Evolutionary conservation across 805 yeast genomes (phyloP).

Genomic region (Candida koratica): DNA sequence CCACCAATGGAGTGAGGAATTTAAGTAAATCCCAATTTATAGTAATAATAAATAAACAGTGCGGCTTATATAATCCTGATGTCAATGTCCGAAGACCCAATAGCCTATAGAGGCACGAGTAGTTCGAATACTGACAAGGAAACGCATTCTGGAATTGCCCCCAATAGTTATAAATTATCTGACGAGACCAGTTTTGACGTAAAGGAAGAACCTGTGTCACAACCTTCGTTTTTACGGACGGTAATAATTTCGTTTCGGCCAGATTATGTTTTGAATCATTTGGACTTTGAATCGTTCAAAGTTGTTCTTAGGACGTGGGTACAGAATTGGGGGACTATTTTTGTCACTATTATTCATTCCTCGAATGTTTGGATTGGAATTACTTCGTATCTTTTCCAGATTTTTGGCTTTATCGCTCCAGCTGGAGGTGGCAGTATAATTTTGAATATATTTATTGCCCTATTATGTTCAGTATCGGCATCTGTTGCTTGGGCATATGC

Average conservation of each 20-base stretch:
- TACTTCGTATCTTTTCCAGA: conserved; percentile 26
- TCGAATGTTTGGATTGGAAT: conserved; percentile 27
- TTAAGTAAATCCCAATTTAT: too few relatives aligned
- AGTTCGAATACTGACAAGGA: conserved; percentile 1
- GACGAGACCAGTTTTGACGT: conserved; percentile 1
- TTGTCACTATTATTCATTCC: conserved; percentile 22
- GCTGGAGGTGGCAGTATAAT: conserved; percentile 27
- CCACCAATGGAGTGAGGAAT: conserved; percentile 2
- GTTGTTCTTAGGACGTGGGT: conserved; percentile 23
- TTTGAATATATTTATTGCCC: conserved; percentile 16
- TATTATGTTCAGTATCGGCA: conserved; percentile 17
- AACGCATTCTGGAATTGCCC: background rate
- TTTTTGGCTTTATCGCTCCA: conserved; percentile 24
- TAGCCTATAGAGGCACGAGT: background rate
- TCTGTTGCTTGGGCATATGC: conserved; percentile 23
- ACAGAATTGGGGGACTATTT: conserved; percentile 25
- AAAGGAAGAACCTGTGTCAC: conserved; percentile 11
- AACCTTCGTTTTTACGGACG: conserved; percentile 15
- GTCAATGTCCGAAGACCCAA: background rate
- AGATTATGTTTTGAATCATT: conserved; percentile 23
- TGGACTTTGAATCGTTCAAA: conserved; percentile 24
- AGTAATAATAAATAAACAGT: background rate
- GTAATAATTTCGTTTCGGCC: conserved; percentile 17
- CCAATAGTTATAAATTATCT: conserved; percentile 5
- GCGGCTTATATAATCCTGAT: conserved; percentile 1